Conservation (phyloP, 257 asterid genomes). For the Solanum sitiens region DNA sequence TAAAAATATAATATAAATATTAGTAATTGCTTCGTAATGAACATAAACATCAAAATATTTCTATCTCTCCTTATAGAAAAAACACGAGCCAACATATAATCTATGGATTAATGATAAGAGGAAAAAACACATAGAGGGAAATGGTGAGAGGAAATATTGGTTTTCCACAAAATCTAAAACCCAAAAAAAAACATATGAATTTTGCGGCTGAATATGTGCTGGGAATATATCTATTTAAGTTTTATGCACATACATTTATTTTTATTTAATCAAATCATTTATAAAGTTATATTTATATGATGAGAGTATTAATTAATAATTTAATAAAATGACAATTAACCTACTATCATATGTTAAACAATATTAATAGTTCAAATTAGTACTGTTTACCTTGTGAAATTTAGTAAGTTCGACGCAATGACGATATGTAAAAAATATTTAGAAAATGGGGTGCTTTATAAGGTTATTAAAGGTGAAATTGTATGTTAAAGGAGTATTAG, state of each 20-base stretch:
- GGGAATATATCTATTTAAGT: not conserved
- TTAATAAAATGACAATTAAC: not conserved
- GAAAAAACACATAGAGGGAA: not conserved
- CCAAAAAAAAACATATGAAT: not conserved
- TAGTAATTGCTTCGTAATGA: not conserved
- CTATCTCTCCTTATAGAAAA: not conserved
- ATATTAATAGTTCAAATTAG: not conserved
- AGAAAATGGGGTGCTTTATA: not conserved
- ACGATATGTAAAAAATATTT: not conserved
- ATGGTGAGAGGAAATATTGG: not conserved
- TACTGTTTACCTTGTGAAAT: not conserved
- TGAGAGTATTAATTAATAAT: not conserved
- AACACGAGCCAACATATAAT: not conserved
- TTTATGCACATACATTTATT: not conserved
- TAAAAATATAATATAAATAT: too few species aligned
- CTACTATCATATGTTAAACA: not conserved
- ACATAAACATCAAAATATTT: not conserved
- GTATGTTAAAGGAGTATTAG: not conserved
- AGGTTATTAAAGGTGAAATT: not conserved
- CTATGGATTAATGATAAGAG: not conserved
- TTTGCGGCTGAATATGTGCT: slow-evolving; percentile 1
- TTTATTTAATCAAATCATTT: not conserved
- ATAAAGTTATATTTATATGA: not conserved
- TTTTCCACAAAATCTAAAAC: not conserved
- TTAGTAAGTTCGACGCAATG: not conserved